A percentile compares a stretch with the other conserved stretches of the same genome.
phyloP scores from a whole-genome alignment of 257 asterid genomes.

The Gardenia jasminoides region DNA sequence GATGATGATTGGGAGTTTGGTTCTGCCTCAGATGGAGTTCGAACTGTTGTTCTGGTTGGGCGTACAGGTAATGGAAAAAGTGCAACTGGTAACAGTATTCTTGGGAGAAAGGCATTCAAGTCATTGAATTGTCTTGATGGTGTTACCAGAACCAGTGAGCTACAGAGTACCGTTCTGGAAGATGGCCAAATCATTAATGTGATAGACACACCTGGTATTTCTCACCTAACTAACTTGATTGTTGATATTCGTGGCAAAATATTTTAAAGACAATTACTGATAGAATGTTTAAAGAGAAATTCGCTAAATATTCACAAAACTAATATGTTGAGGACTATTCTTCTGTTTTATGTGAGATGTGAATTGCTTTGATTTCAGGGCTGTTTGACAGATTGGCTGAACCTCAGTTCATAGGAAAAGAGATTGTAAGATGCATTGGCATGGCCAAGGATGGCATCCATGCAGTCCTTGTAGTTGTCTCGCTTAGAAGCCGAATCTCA shows the following conservation, averaged over 20 bases:
- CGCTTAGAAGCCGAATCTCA: conserved; percentile 54
- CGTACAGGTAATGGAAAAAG: conserved; percentile 92
- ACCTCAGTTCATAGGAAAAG: conserved; percentile 26
- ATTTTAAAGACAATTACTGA: neutral
- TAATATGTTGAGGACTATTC: neutral
- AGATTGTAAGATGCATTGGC: conserved; percentile 41
- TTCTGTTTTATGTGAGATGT: neutral
- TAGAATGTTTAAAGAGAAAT: neutral
- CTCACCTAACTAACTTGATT: neutral
- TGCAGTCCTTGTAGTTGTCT: conserved; percentile 75
- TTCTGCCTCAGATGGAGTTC: conserved; percentile 40
- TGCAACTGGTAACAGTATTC: conserved; percentile 88
- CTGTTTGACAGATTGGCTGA: conserved; percentile 57
- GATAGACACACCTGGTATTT: conserved; percentile 80
- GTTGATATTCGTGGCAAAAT: neutral
- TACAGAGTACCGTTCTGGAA: conserved; percentile 47
- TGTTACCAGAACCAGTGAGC: conserved; percentile 81
- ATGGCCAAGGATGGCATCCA: conserved; percentile 95
- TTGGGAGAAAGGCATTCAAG: conserved; percentile 56
- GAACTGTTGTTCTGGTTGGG: conserved; percentile 84
- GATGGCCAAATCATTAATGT: conserved; percentile 66
- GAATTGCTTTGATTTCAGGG: conserved; percentile 40
- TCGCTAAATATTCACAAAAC: too few species aligned
- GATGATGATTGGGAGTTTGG: conserved; percentile 87
- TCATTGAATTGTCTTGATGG: conserved; percentile 76